Evolutionary conservation across 1,284 basidiomycete species (phyloP).

Genomic region (Papiliotrema terrestris): DNA sequence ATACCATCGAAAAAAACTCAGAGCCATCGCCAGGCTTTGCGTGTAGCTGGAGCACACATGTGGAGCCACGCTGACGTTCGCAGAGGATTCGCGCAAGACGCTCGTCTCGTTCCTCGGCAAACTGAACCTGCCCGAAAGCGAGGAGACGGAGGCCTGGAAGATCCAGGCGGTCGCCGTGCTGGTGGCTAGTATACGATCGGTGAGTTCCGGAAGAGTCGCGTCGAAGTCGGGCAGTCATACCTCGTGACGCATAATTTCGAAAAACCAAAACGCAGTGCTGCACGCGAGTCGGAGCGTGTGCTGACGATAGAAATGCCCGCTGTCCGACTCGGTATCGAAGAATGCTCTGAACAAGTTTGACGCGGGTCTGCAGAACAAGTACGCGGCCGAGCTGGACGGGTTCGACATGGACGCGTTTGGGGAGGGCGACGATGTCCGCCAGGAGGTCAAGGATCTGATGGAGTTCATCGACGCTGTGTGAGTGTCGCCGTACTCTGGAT

Average conservation of each 20-base stretch:
- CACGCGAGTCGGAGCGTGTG: neutral
- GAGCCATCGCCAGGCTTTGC: too few species aligned
- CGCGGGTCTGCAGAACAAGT: conserved; percentile 58
- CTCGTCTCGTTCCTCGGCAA: conserved; percentile 76
- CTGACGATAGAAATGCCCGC: conserved; percentile 61
- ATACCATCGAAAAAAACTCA: too few species aligned
- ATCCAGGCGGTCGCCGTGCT: conserved; percentile 64
- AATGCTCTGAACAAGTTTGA: conserved; percentile 71
- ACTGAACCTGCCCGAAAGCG: conserved; percentile 63
- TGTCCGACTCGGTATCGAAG: conserved; percentile 64
- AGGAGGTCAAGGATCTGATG: conserved; percentile 30
- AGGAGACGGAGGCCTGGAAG: conserved; percentile 59
- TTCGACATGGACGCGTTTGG: conserved; percentile 62
- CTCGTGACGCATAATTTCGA: too few species aligned
- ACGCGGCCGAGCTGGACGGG: conserved; percentile 57
- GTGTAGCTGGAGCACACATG: neutral
- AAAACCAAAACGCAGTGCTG: too few species aligned
- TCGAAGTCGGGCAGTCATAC: too few species aligned
- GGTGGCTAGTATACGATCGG: conserved; percentile 59
- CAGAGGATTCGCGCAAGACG: conserved; percentile 76
- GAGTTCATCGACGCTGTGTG: conserved; percentile 47
- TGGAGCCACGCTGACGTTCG: neutral
- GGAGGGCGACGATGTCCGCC: conserved; percentile 21
- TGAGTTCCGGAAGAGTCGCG: conserved; percentile 46
- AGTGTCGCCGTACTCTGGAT: too few species aligned